Conservation (phyloP, 495 filamentous ascomycete species). For the Durotheca rogersii region DNA sequence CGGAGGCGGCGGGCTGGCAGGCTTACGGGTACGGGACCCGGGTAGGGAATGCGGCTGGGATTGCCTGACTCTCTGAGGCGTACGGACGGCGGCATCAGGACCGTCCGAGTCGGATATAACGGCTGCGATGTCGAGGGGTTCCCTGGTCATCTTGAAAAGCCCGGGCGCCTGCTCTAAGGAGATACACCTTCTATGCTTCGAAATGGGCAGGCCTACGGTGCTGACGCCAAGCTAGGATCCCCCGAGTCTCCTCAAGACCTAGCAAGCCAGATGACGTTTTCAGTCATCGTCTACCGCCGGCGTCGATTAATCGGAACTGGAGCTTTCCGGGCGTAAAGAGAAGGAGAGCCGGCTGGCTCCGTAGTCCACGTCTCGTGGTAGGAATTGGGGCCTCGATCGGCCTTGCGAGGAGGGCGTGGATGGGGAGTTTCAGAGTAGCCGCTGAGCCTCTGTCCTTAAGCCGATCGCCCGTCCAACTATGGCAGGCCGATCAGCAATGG, state of each 20-base stretch:
- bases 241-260: constrained; percentile 8
- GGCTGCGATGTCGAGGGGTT: constrained; percentile 9
- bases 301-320: neutral
- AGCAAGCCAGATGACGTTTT: neutral
- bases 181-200: neutral
- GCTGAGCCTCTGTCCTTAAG: too few relatives aligned
- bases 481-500: too few relatives aligned
- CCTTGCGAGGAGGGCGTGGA: too few relatives aligned
- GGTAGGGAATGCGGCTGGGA: constrained; percentile 13
- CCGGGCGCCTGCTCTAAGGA: neutral
- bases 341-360: too few relatives aligned
- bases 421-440: too few relatives aligned
- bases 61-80: constrained; percentile 6
- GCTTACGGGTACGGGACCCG: constrained; percentile 16
- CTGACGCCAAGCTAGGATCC: neutral
- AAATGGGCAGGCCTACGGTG: neutral
- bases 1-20: constrained; percentile 4
- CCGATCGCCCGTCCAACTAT: too few relatives aligned
- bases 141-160: constrained; percentile 4
- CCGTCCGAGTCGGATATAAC: constrained; percentile 27
- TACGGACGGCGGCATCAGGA: neutral
- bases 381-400: too few relatives aligned
- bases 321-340: neutral
- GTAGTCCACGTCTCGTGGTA: too few relatives aligned
- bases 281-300: neutral